Conservation (phyloP, 176 grass and related monocot species). For the Alopecurus myosuroides region DNA sequence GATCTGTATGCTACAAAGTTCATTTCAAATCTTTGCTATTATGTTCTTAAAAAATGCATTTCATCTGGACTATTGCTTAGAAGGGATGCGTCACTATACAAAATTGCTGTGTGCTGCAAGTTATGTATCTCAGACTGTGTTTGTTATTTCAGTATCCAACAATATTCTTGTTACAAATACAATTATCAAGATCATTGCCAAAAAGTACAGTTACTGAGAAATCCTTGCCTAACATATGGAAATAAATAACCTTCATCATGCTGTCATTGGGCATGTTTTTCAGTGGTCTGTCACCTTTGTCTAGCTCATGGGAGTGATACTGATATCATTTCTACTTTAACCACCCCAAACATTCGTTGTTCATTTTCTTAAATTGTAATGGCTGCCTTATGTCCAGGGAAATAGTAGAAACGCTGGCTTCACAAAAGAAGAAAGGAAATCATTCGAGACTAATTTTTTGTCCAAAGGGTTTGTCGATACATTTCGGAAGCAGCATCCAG, state of each 20-base stretch:
- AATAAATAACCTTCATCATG: neutral
- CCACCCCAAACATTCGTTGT: neutral
- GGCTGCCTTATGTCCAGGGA: conserved; percentile 29
- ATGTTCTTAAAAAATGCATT: conserved; percentile 1
- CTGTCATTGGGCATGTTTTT: neutral
- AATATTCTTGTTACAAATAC: neutral
- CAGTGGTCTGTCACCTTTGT: neutral
- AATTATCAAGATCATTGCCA: neutral
- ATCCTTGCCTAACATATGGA: neutral
- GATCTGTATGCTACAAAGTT: neutral
- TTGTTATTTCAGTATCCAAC: neutral
- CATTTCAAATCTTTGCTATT: neutral
- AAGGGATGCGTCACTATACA: neutral
- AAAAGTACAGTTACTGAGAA: neutral
- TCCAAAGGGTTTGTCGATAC: conserved; percentile 67
- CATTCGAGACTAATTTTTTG: conserved; percentile 57
- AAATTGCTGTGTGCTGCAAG: neutral
- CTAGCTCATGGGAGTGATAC: neutral
- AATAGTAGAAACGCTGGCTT: conserved; percentile 68
- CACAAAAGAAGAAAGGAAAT: conserved; percentile 61
- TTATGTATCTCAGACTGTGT: neutral
- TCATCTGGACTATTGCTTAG: neutral
- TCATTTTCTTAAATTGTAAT: neutral
- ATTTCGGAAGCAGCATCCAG: conserved; percentile 54
- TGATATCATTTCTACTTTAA: neutral